These are phyloP conservation scores for Metschnikowia aberdeeniae DNA, from an alignment of 805 yeast species.

Conservation along the genomic window DNA sequence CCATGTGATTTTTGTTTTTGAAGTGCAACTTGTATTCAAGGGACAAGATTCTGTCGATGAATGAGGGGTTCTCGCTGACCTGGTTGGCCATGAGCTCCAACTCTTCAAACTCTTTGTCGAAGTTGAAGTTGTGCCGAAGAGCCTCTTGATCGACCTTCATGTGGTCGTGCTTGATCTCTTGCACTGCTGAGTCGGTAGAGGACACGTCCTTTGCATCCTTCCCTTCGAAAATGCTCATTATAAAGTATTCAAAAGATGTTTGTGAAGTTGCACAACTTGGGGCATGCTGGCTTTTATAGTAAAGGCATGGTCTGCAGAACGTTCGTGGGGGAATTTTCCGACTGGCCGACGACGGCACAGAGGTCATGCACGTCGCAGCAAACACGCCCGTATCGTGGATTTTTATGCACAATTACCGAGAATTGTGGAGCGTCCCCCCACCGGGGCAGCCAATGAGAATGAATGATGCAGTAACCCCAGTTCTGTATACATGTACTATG, in stretches of 20 bases:
- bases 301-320: background rate
- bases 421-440: conserved; percentile 4
- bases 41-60: conserved; percentile 33
- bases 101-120: conserved; percentile 33
- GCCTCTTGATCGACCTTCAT: conserved; percentile 25
- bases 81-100: conserved; percentile 31
- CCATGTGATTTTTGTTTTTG: conserved; percentile 39
- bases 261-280: background rate
- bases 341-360: background rate
- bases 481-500: background rate
- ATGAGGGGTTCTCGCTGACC: conserved; percentile 26
- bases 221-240: conserved; percentile 19
- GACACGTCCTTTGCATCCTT: conserved; percentile 15
- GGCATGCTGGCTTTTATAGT: background rate
- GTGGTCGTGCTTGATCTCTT: conserved; percentile 17
- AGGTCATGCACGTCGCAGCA: conserved; percentile 1
- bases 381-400: conserved; percentile 2
- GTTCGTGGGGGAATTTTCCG: background rate
- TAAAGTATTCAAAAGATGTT: background rate
- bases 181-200: conserved; percentile 17
- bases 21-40: conserved; percentile 41
- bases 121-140: conserved; percentile 29
- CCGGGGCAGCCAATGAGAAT: conserved; percentile 1
- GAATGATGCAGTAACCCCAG: background rate
- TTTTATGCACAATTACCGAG: conserved; percentile 1